phyloP scores from a whole-genome alignment of 2,329 filamentous ascomycete genomes.

The Talaromyces sp. region DNA sequence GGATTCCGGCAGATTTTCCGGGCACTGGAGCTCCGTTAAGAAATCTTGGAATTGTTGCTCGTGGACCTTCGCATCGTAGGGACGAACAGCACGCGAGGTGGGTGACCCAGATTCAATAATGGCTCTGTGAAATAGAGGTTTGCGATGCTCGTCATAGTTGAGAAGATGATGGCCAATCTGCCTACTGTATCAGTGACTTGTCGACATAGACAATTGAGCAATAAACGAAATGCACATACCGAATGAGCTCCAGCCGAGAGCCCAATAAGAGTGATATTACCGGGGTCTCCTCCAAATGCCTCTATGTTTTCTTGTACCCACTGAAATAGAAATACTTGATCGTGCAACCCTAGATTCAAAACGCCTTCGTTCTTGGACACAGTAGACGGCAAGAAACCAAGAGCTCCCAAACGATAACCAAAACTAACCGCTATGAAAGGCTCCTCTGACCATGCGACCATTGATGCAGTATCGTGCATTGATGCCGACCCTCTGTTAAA shows the following conservation, averaged over 20 bases:
- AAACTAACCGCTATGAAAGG: constrained; percentile 47
- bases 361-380: neutral
- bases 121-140: constrained; percentile 43
- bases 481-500: constrained; percentile 28
- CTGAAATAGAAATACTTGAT: constrained; percentile 67
- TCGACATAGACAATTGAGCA: neutral
- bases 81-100: constrained; percentile 46
- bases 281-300: constrained; percentile 55
- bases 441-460: constrained; percentile 53
- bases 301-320: constrained; percentile 70
- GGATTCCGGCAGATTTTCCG: constrained; percentile 23
- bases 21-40: constrained; percentile 35
- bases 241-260: constrained; percentile 57
- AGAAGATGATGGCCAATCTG: constrained; percentile 67
- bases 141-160: constrained; percentile 28
- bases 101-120: constrained; percentile 48
- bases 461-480: constrained; percentile 57
- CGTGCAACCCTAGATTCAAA: constrained; percentile 64
- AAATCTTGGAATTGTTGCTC: constrained; percentile 46
- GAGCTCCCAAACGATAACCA: constrained; percentile 45
- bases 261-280: constrained; percentile 76
- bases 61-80: constrained; percentile 41
- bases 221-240: neutral
- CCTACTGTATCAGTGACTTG: neutral
- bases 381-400: constrained; percentile 55